phyloP scores from a whole-genome alignment of 2,329 filamentous ascomycete species.

The Pseudocercospora musae region DNA sequence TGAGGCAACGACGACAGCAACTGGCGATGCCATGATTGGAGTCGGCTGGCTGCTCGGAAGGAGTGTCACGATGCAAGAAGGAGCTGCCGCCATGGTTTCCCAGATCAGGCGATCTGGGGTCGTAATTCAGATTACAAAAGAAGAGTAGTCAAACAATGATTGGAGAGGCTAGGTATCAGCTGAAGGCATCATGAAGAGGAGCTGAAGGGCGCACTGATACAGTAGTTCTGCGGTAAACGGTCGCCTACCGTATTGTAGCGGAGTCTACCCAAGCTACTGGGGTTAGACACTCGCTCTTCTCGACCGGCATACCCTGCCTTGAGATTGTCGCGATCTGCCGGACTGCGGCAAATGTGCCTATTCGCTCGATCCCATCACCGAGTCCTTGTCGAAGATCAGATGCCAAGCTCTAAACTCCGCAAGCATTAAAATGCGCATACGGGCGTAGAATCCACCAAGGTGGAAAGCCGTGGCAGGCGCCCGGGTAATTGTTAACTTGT shows the following conservation, averaged over 20 bases:
- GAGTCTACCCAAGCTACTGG: not conserved
- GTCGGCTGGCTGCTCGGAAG: constrained; percentile 13
- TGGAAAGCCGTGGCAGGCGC: too few relatives aligned
- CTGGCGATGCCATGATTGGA: constrained; percentile 7
- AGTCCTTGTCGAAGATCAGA: not conserved
- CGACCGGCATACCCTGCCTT: not conserved
- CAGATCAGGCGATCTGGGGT: not conserved
- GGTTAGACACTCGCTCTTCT: not conserved
- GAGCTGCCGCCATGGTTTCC: constrained; percentile 1
- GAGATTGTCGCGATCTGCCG: not conserved
- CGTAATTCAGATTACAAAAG: not conserved
- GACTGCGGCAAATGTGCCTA: not conserved
- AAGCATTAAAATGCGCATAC: too few relatives aligned
- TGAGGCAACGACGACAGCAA: constrained; percentile 1
- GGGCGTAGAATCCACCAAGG: not conserved
- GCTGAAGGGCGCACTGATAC: not conserved
- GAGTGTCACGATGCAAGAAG: constrained; percentile 3
- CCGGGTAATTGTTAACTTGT: not conserved
- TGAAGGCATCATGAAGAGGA: not conserved
- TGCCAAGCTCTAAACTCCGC: not conserved
- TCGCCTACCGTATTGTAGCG: not conserved
- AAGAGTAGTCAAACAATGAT: not conserved
- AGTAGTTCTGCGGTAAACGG: not conserved
- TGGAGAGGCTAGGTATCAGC: not conserved
- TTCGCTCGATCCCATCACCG: not conserved